Evolutionary conservation across 2,329 filamentous ascomycete species (phyloP), one percentile per base, ranked within the genome.

Genomic region (Beauveria medogensis): DNA sequence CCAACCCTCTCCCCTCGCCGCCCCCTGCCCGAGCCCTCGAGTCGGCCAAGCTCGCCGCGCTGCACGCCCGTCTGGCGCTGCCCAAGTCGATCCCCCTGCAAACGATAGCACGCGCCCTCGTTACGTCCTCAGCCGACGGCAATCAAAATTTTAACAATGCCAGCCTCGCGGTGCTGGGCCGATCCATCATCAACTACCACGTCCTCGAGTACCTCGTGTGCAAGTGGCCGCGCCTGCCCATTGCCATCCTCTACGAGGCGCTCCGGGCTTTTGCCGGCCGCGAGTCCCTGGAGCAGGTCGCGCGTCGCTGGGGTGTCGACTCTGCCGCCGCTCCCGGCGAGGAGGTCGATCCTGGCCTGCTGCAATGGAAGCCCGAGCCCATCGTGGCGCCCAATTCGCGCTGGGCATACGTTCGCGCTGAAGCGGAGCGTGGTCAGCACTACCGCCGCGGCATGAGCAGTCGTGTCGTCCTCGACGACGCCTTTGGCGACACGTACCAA

Each of bases 281-380:
- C 6, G 84, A 86, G 66, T 86, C 92, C 1, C 81, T 97, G 52
- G 79, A 87, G 56, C 80, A 86, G 22, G 82, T 97, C 65, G 85
- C 90, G 18, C 79, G 82, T 64, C 89, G 94, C 76, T 99, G 94
- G 94, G 94, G 94, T 75, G 86, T 97, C 18, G 93, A 97, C 73
- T 77, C 81, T 48, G 93, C 91, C n/a, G 90, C 89, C 12, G 88
- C 86, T 22, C 94, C 94, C 0, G 94, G 93, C 55, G 85, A 85
- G 62, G 93, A 97, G 76, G 92, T 97, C 60, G 94, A 99, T 72
- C 88, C 92, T 0, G 94, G 93, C 6, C 79, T 96, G 59, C 79
- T 99, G 63, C 94, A 97, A 72, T 96, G 92, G 80, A 77, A 77
- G 75, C 75, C 75, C 71, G 74, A 81, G 58, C 67, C 77, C 6